Base-by-base conservation (phyloP, 2,329 filamentous ascomycete species). In the Botryotinia calthae region DNA sequence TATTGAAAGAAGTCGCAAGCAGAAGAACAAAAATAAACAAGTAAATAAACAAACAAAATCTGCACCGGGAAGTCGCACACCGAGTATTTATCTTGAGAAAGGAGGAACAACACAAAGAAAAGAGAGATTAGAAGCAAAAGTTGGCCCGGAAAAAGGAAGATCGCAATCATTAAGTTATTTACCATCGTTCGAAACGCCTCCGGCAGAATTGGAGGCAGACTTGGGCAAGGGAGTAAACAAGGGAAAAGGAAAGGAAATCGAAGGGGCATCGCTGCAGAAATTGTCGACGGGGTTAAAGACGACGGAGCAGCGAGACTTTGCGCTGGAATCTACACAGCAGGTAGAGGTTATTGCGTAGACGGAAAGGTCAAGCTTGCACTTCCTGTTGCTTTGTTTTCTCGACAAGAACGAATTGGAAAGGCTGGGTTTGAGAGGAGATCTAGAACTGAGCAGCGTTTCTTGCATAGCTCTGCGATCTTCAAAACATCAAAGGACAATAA, bases 121-220 rank as follows among this genome's bases (percentile, higher is more conserved):
- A 65, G 46, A 67, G 28, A 22, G 34, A 14, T 9, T 20, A 14
- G 31, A 25, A 22, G 22, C 14, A 14, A 28, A 9, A 28, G 1
- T 10, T n/a, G 22, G 34, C n/a, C 25, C 8, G 22, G 44, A 51
- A 0, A 20, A 25, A 9, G 46, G 20, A 31, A 71, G 40, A 31
- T 56, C 70, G 70, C 70, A 72, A 72, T 68, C 70, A 72, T 72
- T 70, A 46, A 58, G 71, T 63, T 25, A 67, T 42, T 56, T 56
- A 67, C 64, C 64, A 40, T 42, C 37, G 34, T 48, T 42, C 25
- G 64, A 67, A 14, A n/a, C 37, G 64, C 64, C 64, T n/a, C 48
- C 25, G 64, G 48, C 46, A 28, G 48, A 54, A 22, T 54, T 51
- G 64, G 34, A 34, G 46, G 46, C 44, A n/a, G 64, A 56, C 18